Evolutionary conservation across 78 protist genomes (phyloP).

Genomic region (Dictyostelium intermedium): DNA sequence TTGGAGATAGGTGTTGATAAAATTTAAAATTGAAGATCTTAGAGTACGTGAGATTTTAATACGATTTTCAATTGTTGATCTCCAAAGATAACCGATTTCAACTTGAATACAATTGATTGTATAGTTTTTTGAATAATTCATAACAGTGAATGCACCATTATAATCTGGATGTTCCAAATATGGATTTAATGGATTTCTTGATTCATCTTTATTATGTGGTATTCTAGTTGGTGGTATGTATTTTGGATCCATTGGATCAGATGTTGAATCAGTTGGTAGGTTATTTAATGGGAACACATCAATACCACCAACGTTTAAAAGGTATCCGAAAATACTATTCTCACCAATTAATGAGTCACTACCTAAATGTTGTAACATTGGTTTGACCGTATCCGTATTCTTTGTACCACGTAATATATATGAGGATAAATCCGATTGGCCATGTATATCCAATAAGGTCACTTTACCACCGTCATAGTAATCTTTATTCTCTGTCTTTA

Average conservation of each 20-base stretch:
- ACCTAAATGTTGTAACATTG: constrained; percentile 2
- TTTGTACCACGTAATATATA: constrained; percentile 45
- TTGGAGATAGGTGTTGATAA: background rate
- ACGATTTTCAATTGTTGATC: background rate
- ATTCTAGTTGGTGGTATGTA: background rate
- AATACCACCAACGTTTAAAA: background rate
- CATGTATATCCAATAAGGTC: constrained; percentile 45
- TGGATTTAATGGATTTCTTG: background rate
- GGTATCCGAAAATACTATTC: constrained; percentile 31
- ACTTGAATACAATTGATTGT: constrained; percentile 46
- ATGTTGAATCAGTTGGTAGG: background rate
- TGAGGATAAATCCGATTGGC: constrained; percentile 32
- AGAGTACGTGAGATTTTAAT: background rate
- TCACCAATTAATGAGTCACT: background rate
- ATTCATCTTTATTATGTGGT: background rate
- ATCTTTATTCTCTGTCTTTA: background rate
- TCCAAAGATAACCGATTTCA: constrained; percentile 28
- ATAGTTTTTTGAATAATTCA: background rate
- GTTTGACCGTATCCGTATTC: background rate
- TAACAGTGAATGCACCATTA: constrained; percentile 50
- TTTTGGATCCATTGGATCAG: background rate
- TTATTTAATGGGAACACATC: constrained; percentile 23
- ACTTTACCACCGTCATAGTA: background rate
- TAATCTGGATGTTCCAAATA: constrained; percentile 39
- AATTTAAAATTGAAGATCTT: constrained; percentile 35